Conservation (phyloP, 2,329 filamentous ascomycete species). For the Pestalotiopsis sp. region DNA sequence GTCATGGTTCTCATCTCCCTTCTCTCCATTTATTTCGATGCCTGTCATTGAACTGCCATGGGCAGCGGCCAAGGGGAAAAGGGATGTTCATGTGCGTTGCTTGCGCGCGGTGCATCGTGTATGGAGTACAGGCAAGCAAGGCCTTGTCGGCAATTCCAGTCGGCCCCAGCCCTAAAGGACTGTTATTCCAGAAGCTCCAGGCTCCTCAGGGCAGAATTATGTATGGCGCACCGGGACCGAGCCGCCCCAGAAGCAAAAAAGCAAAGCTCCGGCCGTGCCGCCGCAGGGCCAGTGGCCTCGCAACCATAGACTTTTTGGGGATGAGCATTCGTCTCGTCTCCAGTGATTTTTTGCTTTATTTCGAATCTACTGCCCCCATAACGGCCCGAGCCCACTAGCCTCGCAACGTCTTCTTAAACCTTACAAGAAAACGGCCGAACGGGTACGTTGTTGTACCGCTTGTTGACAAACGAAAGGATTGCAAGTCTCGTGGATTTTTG, state of each 20-base stretch:
- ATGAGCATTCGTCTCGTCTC: neutral
- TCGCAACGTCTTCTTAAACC: neutral
- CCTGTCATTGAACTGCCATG: neutral
- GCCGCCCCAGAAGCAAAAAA: neutral
- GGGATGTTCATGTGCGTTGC: neutral
- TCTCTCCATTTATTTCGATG: neutral
- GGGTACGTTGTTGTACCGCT: neutral
- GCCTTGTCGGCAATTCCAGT: neutral
- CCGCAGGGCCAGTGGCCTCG: neutral
- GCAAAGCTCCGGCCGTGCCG: neutral
- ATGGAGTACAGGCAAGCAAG: no score
- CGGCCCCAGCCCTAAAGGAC: neutral
- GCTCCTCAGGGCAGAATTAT: neutral
- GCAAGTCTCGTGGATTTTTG: neutral
- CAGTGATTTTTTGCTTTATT: neutral
- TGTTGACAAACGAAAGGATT: neutral
- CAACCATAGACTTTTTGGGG: neutral
- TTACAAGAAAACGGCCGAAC: no score
- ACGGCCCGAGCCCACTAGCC: neutral
- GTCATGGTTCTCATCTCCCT: neutral
- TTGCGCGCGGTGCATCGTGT: no score
- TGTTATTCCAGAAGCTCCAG: neutral
- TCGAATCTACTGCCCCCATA: neutral
- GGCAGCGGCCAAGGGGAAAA: no score
- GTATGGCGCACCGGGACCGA: neutral